phyloP scores from a whole-genome alignment of 1,284 basidiomycete species.

The Cutaneotrichosporon dermatis region DNA sequence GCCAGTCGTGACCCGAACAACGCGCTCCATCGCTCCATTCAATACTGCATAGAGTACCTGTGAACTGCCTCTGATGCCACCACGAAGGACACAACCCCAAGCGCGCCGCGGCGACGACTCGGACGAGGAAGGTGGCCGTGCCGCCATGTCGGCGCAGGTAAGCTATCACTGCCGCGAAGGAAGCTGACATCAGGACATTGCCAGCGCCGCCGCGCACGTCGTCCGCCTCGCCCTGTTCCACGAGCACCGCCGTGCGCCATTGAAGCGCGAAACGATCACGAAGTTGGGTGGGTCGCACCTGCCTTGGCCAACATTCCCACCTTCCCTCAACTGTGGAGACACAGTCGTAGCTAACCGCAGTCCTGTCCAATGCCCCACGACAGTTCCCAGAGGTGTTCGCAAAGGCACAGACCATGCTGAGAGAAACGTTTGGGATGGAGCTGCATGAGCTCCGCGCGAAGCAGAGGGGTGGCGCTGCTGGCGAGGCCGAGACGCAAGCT shows the following conservation, averaged over 20 bases:
- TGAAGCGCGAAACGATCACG: slow-evolving; percentile 32
- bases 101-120: not conserved
- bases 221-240: slow-evolving; percentile 42
- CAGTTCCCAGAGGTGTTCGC: slow-evolving; percentile 30
- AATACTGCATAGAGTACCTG: too few relatives aligned
- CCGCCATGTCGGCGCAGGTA: not conserved
- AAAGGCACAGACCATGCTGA: slow-evolving; percentile 31
- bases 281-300: slow-evolving; percentile 30
- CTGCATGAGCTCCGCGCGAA: slow-evolving; percentile 37
- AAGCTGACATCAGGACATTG: slow-evolving; percentile 30
- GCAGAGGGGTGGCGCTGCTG: slow-evolving; percentile 19
- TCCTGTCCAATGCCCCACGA: slow-evolving; percentile 25
- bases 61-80: too few relatives aligned
- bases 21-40: too few relatives aligned
- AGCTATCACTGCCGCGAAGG: not conserved
- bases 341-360: slow-evolving; percentile 23
- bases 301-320: not conserved
- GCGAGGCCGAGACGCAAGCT: slow-evolving; percentile 22
- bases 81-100: not conserved
- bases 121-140: not conserved
- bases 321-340: too few relatives aligned
- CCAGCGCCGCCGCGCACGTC: slow-evolving; percentile 30
- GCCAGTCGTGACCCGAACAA: too few relatives aligned
- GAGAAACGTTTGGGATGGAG: slow-evolving; percentile 41
- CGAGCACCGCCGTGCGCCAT: slow-evolving; percentile 36